Conservation (phyloP, 306 rosid genomes). For the Morella rubra region DNA sequence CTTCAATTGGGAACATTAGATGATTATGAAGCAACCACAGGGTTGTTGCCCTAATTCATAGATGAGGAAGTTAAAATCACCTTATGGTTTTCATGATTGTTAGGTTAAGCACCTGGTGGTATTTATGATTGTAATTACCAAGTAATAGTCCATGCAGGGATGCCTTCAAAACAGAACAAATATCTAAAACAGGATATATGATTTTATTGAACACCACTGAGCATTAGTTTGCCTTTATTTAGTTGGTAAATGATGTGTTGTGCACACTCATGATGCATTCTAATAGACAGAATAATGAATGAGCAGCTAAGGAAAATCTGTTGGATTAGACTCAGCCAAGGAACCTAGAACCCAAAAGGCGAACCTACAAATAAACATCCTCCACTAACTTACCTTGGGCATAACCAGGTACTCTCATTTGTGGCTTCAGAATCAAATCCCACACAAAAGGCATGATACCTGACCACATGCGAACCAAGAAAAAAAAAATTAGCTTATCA, state of each 20-base stretch:
- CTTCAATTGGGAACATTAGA: not conserved
- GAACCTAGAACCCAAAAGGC: constrained; percentile 19
- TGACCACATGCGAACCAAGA: constrained; percentile 38
- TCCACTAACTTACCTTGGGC: constrained; percentile 74
- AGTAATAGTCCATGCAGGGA: constrained; percentile 2
- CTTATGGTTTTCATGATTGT: not conserved
- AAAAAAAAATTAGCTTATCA: constrained; percentile 23
- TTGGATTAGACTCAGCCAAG: not conserved
- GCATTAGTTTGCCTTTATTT: not conserved
- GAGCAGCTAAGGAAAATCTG: not conserved
- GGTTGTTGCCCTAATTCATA: constrained; percentile 1
- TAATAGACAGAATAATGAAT: constrained; percentile 9
- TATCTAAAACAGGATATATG: not conserved
- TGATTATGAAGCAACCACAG: not conserved
- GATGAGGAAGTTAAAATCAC: not conserved
- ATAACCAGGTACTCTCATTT: constrained; percentile 84
- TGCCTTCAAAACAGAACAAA: not conserved
- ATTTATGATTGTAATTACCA: constrained; percentile 5
- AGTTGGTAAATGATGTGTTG: constrained; percentile 20
- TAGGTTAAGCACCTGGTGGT: not conserved
- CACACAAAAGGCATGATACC: constrained; percentile 99
- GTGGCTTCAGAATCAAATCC: constrained; percentile 86
- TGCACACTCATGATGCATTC: constrained; percentile 5
- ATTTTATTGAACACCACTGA: not conserved
- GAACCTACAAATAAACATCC: constrained; percentile 18